Evolutionary conservation across 116 monocot genomes (phyloP), one percentile per base, ranked within the genome.

Genomic region (Posidonia oceanica): DNA sequence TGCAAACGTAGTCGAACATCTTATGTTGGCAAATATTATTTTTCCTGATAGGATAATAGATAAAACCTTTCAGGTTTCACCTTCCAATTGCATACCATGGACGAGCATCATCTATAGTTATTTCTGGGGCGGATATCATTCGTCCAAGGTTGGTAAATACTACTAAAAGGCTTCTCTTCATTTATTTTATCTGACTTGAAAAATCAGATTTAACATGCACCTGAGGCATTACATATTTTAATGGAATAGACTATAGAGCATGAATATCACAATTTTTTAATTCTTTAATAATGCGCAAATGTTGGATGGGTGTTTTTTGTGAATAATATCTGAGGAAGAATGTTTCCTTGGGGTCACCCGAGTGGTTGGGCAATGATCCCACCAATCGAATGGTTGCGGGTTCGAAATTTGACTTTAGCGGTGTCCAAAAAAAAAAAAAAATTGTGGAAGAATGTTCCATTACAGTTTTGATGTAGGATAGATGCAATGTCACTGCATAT

Each of bases 41-140:
- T 63, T 65, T n/a, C 10, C 44, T 8, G 65, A 38, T 40, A 8
- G n/a, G 15, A 40, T 65, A 42, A 64, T 39, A n/a, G n/a, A 39
- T 12, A 39, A 36, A 59, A 63, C n/a, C 6, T 71, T 74, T 71
- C 80, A 97, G 92, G 97, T 92, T 87, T 80, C 85, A 89, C 61
- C 81, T 97, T 78, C 97, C 97, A 39, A 76, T 92, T 73, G 97
- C 83, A 70, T 97, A 97, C 84, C 92, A 97, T 79, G 97, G 97
- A 38, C 79, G 97, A 39, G 86, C 92, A 71, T 97, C 97, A 10
- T 92, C 97, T 76, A 69, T 97, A 3, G 82, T 91, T 61, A 81
- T 92, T 17, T 97, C 97, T 62, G 97, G 92, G 60, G 92, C 97
- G 63, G 80, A 97, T 77, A 80, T 97, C 71, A 82, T 77, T 60